Evolutionary conservation across 345 rosid genomes (phyloP).

Genomic region (Eucalyptus regnans): DNA sequence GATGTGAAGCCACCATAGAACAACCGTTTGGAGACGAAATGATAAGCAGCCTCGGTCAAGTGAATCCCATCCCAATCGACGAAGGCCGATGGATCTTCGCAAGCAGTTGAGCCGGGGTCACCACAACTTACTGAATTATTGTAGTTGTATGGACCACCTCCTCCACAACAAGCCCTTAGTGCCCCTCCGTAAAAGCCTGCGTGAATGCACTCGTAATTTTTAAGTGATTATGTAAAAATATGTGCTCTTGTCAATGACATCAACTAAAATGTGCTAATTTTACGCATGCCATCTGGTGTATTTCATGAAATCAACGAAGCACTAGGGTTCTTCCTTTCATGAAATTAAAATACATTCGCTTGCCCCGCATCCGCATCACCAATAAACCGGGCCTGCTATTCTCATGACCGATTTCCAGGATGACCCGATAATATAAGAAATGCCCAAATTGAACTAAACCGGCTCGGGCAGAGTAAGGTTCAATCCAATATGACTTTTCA

Average conservation of each 20-base stretch:
- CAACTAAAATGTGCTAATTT: neutral
- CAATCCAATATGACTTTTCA: too few species aligned
- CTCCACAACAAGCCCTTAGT: conserved; percentile 49
- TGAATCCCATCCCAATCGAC: conserved; percentile 72
- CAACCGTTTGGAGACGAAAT: conserved; percentile 16
- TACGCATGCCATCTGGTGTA: neutral
- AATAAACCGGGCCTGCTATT: too few species aligned
- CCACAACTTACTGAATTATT: conserved; percentile 40
- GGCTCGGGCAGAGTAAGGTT: too few species aligned
- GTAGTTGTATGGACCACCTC: conserved; percentile 54
- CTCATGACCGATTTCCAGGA: too few species aligned
- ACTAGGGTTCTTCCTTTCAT: neutral
- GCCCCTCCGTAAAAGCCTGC: conserved; percentile 32
- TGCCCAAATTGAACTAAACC: too few species aligned
- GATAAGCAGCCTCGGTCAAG: conserved; percentile 57
- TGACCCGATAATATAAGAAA: too few species aligned
- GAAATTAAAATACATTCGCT: too few species aligned
- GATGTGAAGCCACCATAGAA: conserved; percentile 14
- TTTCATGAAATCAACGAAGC: neutral
- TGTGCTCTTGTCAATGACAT: neutral
- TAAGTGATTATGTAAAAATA: neutral
- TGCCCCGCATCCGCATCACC: neutral
- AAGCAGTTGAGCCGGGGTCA: conserved; percentile 29
- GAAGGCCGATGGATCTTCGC: conserved; percentile 24
- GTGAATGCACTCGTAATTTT: too few species aligned